These are phyloP conservation scores for Ophiostoma quercus DNA, from an alignment of 2,329 filamentous ascomycete genomes.

Conservation along the genomic window DNA sequence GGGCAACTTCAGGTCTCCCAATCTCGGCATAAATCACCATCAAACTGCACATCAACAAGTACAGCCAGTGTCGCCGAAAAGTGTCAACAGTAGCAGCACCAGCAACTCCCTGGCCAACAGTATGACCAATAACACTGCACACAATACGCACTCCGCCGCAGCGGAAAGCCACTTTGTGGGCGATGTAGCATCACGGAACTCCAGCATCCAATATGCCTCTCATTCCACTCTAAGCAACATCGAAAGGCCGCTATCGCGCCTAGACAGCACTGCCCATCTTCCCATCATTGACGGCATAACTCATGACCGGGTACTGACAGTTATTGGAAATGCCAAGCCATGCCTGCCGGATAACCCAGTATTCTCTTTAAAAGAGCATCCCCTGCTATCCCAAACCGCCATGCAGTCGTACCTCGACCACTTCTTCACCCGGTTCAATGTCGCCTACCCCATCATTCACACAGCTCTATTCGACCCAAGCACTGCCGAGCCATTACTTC, in stretches of 20 bases:
- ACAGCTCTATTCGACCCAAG: slow-evolving; percentile 18
- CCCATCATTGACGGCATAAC: slow-evolving; percentile 17
- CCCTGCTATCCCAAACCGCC: slow-evolving; percentile 17
- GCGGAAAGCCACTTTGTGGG: not conserved
- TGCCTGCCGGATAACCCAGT: not conserved
- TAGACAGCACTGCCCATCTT: slow-evolving; percentile 13
- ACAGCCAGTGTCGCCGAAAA: slow-evolving; percentile 1
- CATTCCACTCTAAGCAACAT: not conserved
- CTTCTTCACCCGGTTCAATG: slow-evolving; percentile 24
- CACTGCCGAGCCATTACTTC: slow-evolving; percentile 22
- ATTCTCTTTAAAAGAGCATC: slow-evolving; percentile 11
- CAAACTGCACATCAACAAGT: not conserved
- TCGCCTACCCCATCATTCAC: slow-evolving; percentile 26
- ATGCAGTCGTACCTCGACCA: slow-evolving; percentile 23
- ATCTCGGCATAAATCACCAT: not conserved
- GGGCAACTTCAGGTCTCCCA: not conserved
- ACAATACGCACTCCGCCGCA: not conserved
- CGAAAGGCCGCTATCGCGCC: slow-evolving; percentile 21
- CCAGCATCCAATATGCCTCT: not conserved
- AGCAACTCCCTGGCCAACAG: not conserved
- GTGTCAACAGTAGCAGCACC: not conserved
- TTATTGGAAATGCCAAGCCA: slow-evolving; percentile 10
- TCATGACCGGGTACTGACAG: not conserved
- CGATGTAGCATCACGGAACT: not conserved
- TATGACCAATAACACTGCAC: not conserved